Evolutionary conservation across 225 moss, liverwort and hornwort species (phyloP).

Genomic region (Rhytidiadelphus loreus): DNA sequence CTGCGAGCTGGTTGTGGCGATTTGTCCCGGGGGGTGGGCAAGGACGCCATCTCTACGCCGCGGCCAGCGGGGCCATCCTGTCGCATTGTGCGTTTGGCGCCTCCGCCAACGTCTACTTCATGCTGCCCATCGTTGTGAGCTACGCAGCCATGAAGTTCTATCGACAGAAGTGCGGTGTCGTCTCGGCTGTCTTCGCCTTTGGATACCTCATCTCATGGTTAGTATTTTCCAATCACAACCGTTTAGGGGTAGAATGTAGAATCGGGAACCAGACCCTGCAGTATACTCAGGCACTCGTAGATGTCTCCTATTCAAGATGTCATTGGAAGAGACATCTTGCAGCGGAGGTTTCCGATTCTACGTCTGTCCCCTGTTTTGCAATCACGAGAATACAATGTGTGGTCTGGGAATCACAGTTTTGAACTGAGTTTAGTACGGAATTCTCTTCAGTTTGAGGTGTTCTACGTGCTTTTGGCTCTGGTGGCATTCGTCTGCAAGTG

Average conservation of each 20-base stretch:
- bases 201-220: slow-evolving; percentile 36
- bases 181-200: slow-evolving; percentile 47
- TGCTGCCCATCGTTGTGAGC: slow-evolving; percentile 37
- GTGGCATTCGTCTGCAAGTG: neutral
- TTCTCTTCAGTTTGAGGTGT: neutral
- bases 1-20: slow-evolving; percentile 48
- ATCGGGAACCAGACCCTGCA: neutral
- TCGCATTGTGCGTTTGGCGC: slow-evolving; percentile 41
- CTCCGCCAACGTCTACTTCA: slow-evolving; percentile 18
- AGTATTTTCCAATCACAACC: neutral
- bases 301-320: neutral
- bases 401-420: neutral
- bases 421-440: no score
- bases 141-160: slow-evolving; percentile 33
- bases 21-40: slow-evolving; percentile 12
- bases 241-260: neutral
- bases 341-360: neutral
- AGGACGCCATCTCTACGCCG: slow-evolving; percentile 45
- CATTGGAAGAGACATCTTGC: neutral
- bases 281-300: neutral
- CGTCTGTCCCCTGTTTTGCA: neutral
- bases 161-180: slow-evolving; percentile 26
- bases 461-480: neutral
- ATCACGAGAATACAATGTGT: neutral
- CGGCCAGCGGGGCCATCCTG: slow-evolving; percentile 33